These are phyloP conservation scores for Botrytis porri DNA, from an alignment of 2,329 filamentous ascomycete species.

Conservation along the genomic window DNA sequence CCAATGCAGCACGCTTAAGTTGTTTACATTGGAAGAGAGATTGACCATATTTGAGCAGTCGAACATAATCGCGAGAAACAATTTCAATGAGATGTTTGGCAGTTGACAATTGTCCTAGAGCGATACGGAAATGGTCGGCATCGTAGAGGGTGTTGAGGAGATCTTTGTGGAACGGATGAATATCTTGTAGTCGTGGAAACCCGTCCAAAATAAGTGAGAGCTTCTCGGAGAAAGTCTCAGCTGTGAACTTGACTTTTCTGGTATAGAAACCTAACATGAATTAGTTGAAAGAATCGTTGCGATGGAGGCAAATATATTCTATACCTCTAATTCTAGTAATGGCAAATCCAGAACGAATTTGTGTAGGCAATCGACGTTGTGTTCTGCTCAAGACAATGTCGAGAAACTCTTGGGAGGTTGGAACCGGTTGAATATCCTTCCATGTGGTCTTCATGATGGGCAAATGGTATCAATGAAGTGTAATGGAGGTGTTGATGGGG, in stretches of 20 bases:
- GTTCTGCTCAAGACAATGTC: conserved; percentile 95
- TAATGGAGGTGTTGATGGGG: conserved; percentile 5
- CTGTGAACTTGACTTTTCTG: conserved; percentile 95
- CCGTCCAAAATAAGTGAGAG: conserved; percentile 85
- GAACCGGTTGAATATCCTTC: conserved; percentile 82
- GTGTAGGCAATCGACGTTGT: conserved; percentile 87
- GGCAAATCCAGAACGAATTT: conserved; percentile 94
- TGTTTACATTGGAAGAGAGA: conserved; percentile 99
- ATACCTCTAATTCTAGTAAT: conserved; percentile 81
- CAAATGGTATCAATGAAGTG: conserved; percentile 20
- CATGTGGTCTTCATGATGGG: conserved; percentile 60
- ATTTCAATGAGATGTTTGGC: conserved; percentile 97
- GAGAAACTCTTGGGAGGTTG: conserved; percentile 91
- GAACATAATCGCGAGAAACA: conserved; percentile 92
- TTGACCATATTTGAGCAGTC: conserved; percentile 93
- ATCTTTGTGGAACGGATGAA: conserved; percentile 84
- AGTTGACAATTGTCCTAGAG: conserved; percentile 91
- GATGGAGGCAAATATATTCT: conserved; percentile 19
- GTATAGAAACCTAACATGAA: conserved; percentile 79
- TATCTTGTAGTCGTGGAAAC: conserved; percentile 89
- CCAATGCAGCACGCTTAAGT: conserved; percentile 90
- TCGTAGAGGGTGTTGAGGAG: conserved; percentile 98
- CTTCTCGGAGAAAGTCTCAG: conserved; percentile 96
- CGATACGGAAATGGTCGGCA: conserved; percentile 96
- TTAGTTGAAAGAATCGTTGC: conserved; percentile 18